These are phyloP conservation scores for Coriaria nepalensis DNA, from an alignment of 306 rosid genomes.

Conservation along the genomic window DNA sequence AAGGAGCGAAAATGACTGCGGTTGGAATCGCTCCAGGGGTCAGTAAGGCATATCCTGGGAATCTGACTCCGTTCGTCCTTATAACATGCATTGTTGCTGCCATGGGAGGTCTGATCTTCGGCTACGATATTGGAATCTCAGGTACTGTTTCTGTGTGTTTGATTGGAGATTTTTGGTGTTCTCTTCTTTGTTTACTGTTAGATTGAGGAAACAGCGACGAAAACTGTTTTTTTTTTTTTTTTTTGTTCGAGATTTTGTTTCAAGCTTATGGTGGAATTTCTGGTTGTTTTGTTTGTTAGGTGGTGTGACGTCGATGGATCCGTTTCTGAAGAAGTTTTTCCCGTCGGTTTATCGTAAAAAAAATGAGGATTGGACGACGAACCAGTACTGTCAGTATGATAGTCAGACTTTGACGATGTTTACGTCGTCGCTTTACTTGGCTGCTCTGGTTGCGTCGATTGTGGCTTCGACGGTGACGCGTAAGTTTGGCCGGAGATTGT, in stretches of 20 bases:
- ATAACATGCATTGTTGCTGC: constrained; percentile 79
- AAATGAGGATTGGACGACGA: constrained; percentile 6
- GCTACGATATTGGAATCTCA: constrained; percentile 90
- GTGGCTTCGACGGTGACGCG: constrained; percentile 67
- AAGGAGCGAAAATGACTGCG: constrained; percentile 48
- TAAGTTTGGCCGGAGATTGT: constrained; percentile 51
- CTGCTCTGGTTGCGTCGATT: constrained; percentile 69
- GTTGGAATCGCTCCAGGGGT: constrained; percentile 25
- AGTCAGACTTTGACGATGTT: constrained; percentile 61
- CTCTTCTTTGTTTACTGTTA: neutral
- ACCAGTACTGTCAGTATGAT: constrained; percentile 78
- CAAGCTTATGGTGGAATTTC: neutral
- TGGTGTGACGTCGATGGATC: constrained; percentile 86
- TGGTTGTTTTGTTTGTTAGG: constrained; percentile 23
- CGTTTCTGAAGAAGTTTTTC: constrained; percentile 58
- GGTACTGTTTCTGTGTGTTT: constrained; percentile 20
- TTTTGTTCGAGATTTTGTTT: neutral
- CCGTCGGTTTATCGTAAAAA: constrained; percentile 56
- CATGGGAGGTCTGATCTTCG: constrained; percentile 96
- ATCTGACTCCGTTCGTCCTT: constrained; percentile 54
- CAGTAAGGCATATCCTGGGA: constrained; percentile 48
- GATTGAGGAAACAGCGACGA: too few relatives aligned
- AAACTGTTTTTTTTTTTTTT: too few relatives aligned
- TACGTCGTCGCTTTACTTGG: constrained; percentile 81
- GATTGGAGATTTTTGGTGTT: neutral